These are phyloP conservation scores for Hygrophila difformis DNA, from an alignment of 257 asterid species.

Conservation along the genomic window DNA sequence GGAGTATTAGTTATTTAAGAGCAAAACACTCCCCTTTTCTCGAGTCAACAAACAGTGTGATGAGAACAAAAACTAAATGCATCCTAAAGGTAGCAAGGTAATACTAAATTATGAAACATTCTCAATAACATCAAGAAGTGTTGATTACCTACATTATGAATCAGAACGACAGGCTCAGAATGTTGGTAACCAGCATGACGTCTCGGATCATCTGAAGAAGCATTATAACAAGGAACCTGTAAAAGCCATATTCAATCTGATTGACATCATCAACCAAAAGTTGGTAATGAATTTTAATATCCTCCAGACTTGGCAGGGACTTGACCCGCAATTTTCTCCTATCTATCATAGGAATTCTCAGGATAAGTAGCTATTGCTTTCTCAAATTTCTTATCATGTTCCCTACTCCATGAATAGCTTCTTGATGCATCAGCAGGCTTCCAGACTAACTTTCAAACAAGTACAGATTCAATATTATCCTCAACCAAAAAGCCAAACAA, in stretches of 20 bases:
- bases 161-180: too few species aligned
- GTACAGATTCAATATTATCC: conserved; percentile 1
- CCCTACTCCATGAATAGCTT: conserved; percentile 69
- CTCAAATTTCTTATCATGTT: conserved; percentile 67
- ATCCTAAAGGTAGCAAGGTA: too few species aligned
- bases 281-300: conserved; percentile 60
- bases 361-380: conserved; percentile 61
- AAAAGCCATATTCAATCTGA: conserved; percentile 64
- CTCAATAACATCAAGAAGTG: too few species aligned
- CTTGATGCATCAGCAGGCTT: conserved; percentile 46
- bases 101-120: too few species aligned
- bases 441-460: conserved; percentile 25
- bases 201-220: conserved; percentile 44
- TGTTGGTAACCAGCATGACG: conserved; percentile 39
- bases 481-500: conserved; percentile 3
- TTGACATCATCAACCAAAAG: conserved; percentile 62
- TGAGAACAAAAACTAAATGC: too few species aligned
- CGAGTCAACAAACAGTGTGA: too few species aligned
- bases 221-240: conserved; percentile 52
- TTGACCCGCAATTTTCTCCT: conserved; percentile 75
- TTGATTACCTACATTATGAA: too few species aligned
- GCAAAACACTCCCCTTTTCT: too few species aligned
- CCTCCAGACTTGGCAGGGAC: conserved; percentile 70
- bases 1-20: too few species aligned
- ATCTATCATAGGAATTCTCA: conserved; percentile 50